phyloP scores from a whole-genome alignment of 768 basidiomycete genomes.

The Trametes cinnabarina region DNA sequence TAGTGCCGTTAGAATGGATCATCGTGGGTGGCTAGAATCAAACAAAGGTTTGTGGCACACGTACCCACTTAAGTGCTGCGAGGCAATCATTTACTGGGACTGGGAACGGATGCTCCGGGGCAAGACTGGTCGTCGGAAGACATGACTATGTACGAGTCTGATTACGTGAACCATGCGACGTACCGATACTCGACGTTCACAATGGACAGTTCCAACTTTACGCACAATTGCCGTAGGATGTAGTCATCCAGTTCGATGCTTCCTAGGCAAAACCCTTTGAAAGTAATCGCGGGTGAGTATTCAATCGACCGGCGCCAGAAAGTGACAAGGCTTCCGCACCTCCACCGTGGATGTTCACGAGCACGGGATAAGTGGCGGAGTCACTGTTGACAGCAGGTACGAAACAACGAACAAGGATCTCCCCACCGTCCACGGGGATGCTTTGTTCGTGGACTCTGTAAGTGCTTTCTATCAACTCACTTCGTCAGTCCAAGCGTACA shows the following conservation, averaged over 20 bases:
- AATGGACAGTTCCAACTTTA: conserved; percentile 20
- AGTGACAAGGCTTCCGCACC: too few relatives aligned
- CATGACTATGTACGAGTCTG: too few relatives aligned
- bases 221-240: conserved; percentile 17
- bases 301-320: too few relatives aligned
- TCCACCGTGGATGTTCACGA: conserved; percentile 17
- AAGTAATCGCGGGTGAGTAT: not conserved
- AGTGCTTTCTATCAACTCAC: too few relatives aligned
- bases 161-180: not conserved
- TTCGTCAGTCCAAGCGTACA: too few relatives aligned
- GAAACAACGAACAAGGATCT: not conserved
- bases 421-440: too few relatives aligned
- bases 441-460: too few relatives aligned
- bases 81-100: conserved; percentile 22
- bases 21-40: too few relatives aligned
- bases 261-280: conserved; percentile 10
- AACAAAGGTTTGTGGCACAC: not conserved
- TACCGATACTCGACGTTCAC: conserved; percentile 19
- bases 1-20: too few relatives aligned
- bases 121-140: conserved; percentile 23
- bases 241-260: conserved; percentile 20
- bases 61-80: conserved; percentile 27
- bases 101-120: conserved; percentile 28
- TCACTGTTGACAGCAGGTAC: not conserved
- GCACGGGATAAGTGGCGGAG: conserved; percentile 3